Evolutionary conservation across 768 basidiomycete genomes (phyloP), one percentile per base, ranked within the genome.

Genomic region (Macrolepiota fuliginosa): DNA sequence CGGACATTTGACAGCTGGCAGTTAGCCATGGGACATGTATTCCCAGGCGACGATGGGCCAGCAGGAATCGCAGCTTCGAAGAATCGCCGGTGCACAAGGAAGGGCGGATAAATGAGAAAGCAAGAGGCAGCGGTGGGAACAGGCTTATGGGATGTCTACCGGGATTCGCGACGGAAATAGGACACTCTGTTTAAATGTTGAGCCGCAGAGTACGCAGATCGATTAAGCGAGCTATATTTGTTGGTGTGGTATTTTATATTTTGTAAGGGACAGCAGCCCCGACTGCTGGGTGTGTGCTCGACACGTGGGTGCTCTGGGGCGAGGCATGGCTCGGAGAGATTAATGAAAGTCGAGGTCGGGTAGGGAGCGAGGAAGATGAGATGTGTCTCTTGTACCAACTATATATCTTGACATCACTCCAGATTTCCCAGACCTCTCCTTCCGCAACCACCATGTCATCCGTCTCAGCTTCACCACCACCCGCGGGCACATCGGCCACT

Each of bases 391-490:
- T 24, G 25, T n/a, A 27, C 50, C 29, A 54, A 54, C 36, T 54
- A 54, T 54, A 37, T 54, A 54, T 54, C 19, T 54, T 24, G 53
- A 29, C 53, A 54, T 54, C 53, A 54, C 25, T 29, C 46, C 2
- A 4, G 2, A n/a, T 24, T n/a, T 49, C 47, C 47, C 47, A 51
- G 17, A 49, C 57, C 29, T 58, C 47, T 50, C 39, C 29, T 35
- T 52, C 52, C 49, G 24, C 62, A 37, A 56, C 61, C 27, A 62
- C 54, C 40, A 62, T 62, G 46, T 62, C 62, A 12, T 42, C 47
- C 46, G 29, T n/a, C 36, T n/a, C 36, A n/a, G n/a, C 42, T 22
- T n/a, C 35, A 19, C 17, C 35, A 22, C 25, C 56, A 6, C 27
- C 56, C 2, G 15, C 56, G 10, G 45, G 19, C 7, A 13, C 58